Percentiles rank a stretch among this genome's conserved stretches.
Evolutionary conservation across 2,329 filamentous ascomycete species (phyloP).

Genomic region (Colletotrichum orbiculare): DNA sequence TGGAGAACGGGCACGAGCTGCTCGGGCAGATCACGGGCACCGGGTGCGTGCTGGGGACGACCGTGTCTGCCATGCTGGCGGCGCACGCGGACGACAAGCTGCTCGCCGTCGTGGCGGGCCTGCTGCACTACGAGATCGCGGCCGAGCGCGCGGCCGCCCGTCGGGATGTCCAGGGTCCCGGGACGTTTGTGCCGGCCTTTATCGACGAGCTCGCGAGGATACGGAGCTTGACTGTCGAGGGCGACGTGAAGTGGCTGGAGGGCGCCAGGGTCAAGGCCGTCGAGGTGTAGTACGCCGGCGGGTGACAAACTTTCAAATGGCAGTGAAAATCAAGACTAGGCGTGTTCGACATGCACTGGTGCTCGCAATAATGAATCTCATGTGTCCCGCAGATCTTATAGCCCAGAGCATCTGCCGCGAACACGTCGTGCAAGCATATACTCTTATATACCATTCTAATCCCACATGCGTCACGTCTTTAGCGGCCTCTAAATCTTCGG

Average conservation of each 20-base stretch:
- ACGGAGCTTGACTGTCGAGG: slow-evolving; percentile 58
- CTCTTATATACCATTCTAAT: too few species aligned
- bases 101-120: slow-evolving; percentile 76
- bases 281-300: slow-evolving; percentile 37
- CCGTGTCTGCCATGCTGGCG: slow-evolving; percentile 80
- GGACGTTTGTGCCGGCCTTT: slow-evolving; percentile 87
- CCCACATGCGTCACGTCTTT: neutral
- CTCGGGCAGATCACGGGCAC: slow-evolving; percentile 80
- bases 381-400: too few species aligned
- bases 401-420: too few species aligned
- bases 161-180: slow-evolving; percentile 78
- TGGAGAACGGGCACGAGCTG: slow-evolving; percentile 81
- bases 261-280: slow-evolving; percentile 60
- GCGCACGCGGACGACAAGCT: slow-evolving; percentile 72
- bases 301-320: too few species aligned
- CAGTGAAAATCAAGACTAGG: too few species aligned
- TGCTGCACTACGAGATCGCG: slow-evolving; percentile 80
- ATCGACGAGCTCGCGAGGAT: slow-evolving; percentile 75
- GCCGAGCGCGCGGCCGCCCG: slow-evolving; percentile 76
- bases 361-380: too few species aligned
- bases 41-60: slow-evolving; percentile 87
- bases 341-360: too few species aligned
- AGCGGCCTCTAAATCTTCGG: slow-evolving; percentile 61
- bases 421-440: too few species aligned
- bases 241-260: slow-evolving; percentile 63